Base-by-base conservation (phyloP, 2,329 filamentous ascomycete genomes). In the Xylaria sp. region DNA sequence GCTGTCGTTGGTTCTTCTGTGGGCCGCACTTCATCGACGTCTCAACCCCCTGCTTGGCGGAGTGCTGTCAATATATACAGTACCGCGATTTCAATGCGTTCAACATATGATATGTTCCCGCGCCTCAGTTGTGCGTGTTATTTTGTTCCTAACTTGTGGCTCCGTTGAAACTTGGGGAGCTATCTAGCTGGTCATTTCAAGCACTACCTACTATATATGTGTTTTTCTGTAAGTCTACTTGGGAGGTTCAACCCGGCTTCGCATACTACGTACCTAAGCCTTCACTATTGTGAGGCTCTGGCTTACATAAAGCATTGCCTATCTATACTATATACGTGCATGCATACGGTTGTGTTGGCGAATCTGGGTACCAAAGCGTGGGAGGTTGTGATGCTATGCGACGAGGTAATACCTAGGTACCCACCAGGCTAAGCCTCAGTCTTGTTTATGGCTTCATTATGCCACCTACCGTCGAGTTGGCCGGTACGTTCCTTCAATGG, bases 1-100 rank as follows among this genome's bases (percentile, higher is more conserved):
- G 28, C 28, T 28, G 56, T 46, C 56, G 56, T 18, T 3, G 13
- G 39, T 31, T 44, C 39, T 31, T n/a, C 39, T 44, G 56, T 58
- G 56, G 56, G 56, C 56, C 56, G 10, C 23, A 46, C 56, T 46
- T 58, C 56, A 58, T 58, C 39, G 31, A 58, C 23, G 56, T 58
- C 56, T 58, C 56, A 58, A 7, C 56, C 56, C 56, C 56, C 39
- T 58, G 56, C 39, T 48, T 12, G 20, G 23, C 23, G 56, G 23
- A 37, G 34, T 31, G 56, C 23, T 46, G 39, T 46, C 56, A 46
- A n/a, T 46, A 20, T 46, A 31, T 20, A n/a, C 44, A 34, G 56
- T 15, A 15, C 23, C 23, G 18, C 18, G 23, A 20, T 9, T 28
- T 28, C 56, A 58, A 58, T 58, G 56, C 56, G n/a, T 58, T 46